Conservation (phyloP, 306 rosid species). For the Acacia confusa region DNA sequence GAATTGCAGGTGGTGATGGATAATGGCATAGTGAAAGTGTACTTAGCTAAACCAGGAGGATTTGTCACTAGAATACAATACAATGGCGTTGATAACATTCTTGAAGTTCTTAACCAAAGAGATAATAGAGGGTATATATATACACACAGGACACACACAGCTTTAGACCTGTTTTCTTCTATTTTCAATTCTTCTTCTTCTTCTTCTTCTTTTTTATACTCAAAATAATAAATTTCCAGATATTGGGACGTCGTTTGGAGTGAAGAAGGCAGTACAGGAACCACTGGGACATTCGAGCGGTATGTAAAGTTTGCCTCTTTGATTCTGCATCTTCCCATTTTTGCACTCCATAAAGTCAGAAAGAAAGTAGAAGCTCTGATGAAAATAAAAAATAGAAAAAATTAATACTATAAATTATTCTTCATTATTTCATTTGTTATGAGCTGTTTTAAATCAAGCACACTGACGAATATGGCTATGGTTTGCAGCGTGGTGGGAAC, state of each 20-base stretch:
- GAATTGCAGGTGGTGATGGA: slow-evolving; percentile 68
- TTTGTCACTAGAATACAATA: slow-evolving; percentile 64
- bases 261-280: slow-evolving; percentile 67
- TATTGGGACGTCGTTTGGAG: slow-evolving; percentile 98
- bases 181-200: neutral
- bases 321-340: neutral
- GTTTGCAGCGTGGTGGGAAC: slow-evolving; percentile 68
- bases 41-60: slow-evolving; percentile 77
- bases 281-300: slow-evolving; percentile 69
- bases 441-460: neutral
- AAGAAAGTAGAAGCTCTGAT: neutral
- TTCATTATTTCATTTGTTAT: neutral
- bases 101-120: slow-evolving; percentile 45
- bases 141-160: neutral
- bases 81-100: slow-evolving; percentile 72
- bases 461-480: neutral
- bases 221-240: slow-evolving; percentile 42
- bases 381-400: neutral
- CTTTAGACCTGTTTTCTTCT: slow-evolving; percentile 7
- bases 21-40: slow-evolving; percentile 68
- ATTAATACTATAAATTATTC: neutral
- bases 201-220: no score
- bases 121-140: slow-evolving; percentile 63
- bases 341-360: neutral
- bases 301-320: slow-evolving; percentile 29